Evolutionary conservation across 345 rosid species (phyloP).

Genomic region (Eucalyptus fibrosa): DNA sequence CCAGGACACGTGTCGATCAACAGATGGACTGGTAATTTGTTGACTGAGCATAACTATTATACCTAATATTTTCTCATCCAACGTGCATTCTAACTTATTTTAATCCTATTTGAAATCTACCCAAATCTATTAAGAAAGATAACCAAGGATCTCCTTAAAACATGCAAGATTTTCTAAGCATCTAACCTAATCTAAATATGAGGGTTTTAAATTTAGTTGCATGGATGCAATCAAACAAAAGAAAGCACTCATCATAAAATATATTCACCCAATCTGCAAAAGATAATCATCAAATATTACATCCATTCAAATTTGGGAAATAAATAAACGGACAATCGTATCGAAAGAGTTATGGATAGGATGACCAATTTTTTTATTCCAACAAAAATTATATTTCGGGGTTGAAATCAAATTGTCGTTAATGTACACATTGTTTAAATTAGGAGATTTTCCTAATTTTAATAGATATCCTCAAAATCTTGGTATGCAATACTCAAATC

Average conservation of each 20-base stretch:
- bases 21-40: too few relatives aligned
- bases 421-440: not conserved
- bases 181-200: not conserved
- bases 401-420: not conserved
- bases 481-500: not conserved
- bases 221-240: not conserved
- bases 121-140: not conserved
- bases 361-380: not conserved
- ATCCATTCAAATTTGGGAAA: not conserved
- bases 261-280: not conserved
- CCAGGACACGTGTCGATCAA: too few relatives aligned
- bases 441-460: not conserved
- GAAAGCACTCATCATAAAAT: not conserved
- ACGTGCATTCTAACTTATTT: not conserved
- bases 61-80: not conserved
- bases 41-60: too few relatives aligned
- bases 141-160: not conserved
- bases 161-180: too few relatives aligned
- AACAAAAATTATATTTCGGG: rapidly evolving
- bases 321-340: too few relatives aligned
- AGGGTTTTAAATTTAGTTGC: not conserved
- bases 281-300: not conserved
- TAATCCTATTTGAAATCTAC: not conserved
- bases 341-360: not conserved
- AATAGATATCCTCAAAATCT: not conserved